Base-by-base conservation (phyloP, 352 stramenopile genomes). In the Phytophthora fragariae region DNA sequence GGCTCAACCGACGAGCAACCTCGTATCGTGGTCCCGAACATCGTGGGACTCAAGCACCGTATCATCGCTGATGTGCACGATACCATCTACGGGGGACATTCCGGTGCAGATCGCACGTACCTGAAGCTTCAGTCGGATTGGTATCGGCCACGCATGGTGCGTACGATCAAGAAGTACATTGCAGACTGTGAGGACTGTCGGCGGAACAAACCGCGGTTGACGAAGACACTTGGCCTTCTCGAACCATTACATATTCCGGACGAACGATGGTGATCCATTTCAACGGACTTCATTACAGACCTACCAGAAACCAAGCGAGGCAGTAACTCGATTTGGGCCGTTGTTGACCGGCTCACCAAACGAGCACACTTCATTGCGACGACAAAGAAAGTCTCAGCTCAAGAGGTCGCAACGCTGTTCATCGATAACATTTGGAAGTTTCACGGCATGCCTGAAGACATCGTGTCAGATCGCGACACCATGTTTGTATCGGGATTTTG, bases 281-380 rank as follows among this genome's bases (percentile, higher is more conserved):
- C 59, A 21, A 57, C 52, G 59, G 59, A 65, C 55, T 65, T 65
- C 31, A 57, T 65, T 35, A 65, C 59, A n/a, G 59, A 65, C 17
- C 31, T 65, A 21, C 59, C 59, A 14, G 29, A 65, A 47, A 65
- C 59, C 10, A 57, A 62, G 21, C 15, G 46, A 49, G 47, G 47
- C 0, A 14, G 55, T n/a, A 65, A 57, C 19, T 60, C 9, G 33
- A 60, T 67, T 53, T 53, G 15, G n/a, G 46, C 29, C 17, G 46
- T 21, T 53, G 46, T 53, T 53, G 17, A 53, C 14, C 56, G 37
- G 14, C 56, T 62, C 11, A 62, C 56, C 56, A 62, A 62, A 10
- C 37, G 37, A 5, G 8, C 56, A 46, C 56, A 53, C 19, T 62
- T 62, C 19, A 62, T 62, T 29, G 56, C 37, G 17, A 62, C 56